A percentile compares a stretch with the other conserved stretches of the same genome.
phyloP scores from a whole-genome alignment of 148 eudicot genomes.

The Nepenthes mirabilis region DNA sequence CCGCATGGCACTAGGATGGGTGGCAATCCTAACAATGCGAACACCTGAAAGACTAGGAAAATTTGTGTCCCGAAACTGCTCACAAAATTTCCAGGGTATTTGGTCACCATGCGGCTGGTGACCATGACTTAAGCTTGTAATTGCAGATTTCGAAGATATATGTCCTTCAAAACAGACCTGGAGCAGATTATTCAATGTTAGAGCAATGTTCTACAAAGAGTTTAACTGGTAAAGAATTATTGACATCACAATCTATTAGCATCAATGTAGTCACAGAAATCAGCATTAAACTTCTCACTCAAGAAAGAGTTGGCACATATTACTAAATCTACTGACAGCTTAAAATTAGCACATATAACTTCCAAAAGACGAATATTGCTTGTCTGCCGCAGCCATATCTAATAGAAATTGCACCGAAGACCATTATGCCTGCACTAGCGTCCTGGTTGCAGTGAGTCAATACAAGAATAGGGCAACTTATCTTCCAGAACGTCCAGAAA shows the following conservation, averaged over 20 bases:
- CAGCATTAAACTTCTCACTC: background rate
- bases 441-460: no score
- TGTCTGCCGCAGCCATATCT: no score
- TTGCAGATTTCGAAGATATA: slow-evolving; percentile 73
- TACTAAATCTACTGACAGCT: no score
- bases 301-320: background rate
- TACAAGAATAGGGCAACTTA: no score
- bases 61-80: slow-evolving; percentile 58
- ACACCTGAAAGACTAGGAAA: slow-evolving; percentile 94
- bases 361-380: no score
- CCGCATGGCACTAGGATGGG: slow-evolving; percentile 98
- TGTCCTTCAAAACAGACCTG: slow-evolving; percentile 91
- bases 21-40: slow-evolving; percentile 91
- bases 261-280: background rate
- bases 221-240: background rate
- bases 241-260: background rate
- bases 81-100: slow-evolving; percentile 93
- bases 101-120: slow-evolving; percentile 84
- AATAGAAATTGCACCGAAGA: no score
- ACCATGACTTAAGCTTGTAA: slow-evolving; percentile 60
- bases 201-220: background rate
- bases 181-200: background rate
- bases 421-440: no score
- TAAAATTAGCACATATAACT: no score
- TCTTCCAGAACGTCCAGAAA: no score